phyloP scores from a whole-genome alignment of 106 monocot genomes.

The Apostasia shenzhenica region DNA sequence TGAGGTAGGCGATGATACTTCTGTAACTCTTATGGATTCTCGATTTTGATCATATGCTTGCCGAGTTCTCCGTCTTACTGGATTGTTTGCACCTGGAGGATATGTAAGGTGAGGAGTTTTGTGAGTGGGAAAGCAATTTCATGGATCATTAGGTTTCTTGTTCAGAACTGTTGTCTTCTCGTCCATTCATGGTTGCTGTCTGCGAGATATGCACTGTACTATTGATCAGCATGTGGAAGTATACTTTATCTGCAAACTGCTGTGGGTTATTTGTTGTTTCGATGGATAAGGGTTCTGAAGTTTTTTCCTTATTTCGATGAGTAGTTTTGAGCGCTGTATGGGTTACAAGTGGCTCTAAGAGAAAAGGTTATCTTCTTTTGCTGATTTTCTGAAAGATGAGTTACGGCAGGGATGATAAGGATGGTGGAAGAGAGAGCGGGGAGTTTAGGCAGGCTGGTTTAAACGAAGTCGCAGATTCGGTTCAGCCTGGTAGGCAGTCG shows the following conservation, averaged over 20 bases:
- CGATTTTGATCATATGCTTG: neutral
- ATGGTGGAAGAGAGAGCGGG: constrained; percentile 16
- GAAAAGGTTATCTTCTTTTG: neutral
- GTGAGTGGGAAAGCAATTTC: neutral
- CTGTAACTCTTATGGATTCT: neutral
- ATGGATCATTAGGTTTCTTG: neutral
- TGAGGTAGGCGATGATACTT: neutral
- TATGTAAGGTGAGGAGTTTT: neutral
- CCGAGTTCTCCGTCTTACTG: neutral
- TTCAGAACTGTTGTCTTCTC: neutral
- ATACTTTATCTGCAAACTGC: neutral
- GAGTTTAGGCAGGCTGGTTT: constrained; percentile 17
- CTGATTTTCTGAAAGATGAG: neutral
- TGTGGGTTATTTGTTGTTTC: neutral
- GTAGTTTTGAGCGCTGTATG: neutral
- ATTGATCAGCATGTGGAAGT: neutral
- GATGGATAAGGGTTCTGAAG: neutral
- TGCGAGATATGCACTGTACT: no score
- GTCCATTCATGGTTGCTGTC: no score
- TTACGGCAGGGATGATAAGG: neutral
- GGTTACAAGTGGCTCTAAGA: neutral
- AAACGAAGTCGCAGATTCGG: constrained; percentile 30
- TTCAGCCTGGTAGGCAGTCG: constrained; percentile 27
- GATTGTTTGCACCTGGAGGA: neutral
- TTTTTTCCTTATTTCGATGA: neutral